A percentile compares a stretch with the other conserved stretches of the same genome.
Evolutionary conservation across 2,329 filamentous ascomycete genomes (phyloP).

Genomic region (Xylaria digitata): DNA sequence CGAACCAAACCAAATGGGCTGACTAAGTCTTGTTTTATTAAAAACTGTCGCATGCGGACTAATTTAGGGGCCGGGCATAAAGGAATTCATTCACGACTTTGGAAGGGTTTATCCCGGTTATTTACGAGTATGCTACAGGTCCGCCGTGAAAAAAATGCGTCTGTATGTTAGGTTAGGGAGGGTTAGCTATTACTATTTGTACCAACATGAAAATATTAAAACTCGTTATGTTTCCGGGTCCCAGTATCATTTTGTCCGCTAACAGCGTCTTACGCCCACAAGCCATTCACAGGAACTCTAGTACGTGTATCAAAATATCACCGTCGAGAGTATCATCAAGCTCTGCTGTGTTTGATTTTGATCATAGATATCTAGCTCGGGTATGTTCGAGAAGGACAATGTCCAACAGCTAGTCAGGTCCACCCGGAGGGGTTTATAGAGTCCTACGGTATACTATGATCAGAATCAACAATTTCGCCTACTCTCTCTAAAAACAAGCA

Average conservation of each 20-base stretch:
- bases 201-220: conserved; percentile 25
- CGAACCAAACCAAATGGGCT: conserved; percentile 36
- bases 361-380: neutral
- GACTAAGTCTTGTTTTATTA: neutral
- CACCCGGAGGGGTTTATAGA: neutral
- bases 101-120: conserved; percentile 7
- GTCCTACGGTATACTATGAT: neutral
- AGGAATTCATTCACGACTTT: conserved; percentile 5
- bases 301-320: neutral
- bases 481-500: neutral
- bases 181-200: conserved; percentile 16
- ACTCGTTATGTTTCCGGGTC: neutral
- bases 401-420: neutral
- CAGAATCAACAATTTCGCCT: neutral
- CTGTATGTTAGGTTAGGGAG: conserved; percentile 15
- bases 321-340: neutral
- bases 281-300: neutral
- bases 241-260: neutral
- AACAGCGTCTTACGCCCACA: neutral
- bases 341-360: neutral
- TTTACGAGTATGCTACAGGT: conserved; percentile 11
- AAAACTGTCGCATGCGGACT: conserved; percentile 1
- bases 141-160: conserved; percentile 5
- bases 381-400: neutral
- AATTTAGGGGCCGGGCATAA: neutral